Percentiles rank a stretch among this genome's conserved stretches.
Conservation (phyloP, 73 alveolate species). For the Tetrahymena elliotti region DNA sequence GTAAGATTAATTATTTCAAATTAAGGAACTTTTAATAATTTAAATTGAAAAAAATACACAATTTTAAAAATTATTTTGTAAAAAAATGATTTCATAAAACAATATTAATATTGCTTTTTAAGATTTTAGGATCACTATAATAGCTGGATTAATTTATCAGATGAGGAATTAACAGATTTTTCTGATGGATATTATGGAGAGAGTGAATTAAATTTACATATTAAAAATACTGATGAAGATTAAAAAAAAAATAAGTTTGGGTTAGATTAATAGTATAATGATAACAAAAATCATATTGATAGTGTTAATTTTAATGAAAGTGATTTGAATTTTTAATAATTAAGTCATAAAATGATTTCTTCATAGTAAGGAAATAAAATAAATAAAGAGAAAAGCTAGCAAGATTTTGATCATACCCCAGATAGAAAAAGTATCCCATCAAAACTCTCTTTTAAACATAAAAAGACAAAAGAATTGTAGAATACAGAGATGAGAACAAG, state of each 20-base stretch:
- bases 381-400: not conserved
- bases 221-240: not conserved
- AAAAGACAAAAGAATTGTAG: not conserved
- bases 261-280: not conserved
- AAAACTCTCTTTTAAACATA: not conserved
- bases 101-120: not conserved
- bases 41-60: too few species aligned
- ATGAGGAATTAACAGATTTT: not conserved
- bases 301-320: not conserved
- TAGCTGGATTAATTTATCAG: not conserved
- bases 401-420: not conserved
- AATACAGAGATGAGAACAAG: not conserved
- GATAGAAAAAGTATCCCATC: not conserved
- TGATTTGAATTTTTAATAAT: not conserved
- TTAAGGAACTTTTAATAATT: too few species aligned
- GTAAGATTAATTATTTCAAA: not conserved
- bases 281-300: not conserved
- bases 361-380: not conserved
- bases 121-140: not conserved
- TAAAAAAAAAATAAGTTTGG: not conserved
- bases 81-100: too few species aligned
- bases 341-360: not conserved
- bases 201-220: not conserved
- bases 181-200: not conserved
- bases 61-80: too few species aligned